A percentile compares a stretch with the other conserved stretches of the same genome.
Conservation (phyloP, 352 stramenopile genomes). For the Globisporangium iwayamae region DNA sequence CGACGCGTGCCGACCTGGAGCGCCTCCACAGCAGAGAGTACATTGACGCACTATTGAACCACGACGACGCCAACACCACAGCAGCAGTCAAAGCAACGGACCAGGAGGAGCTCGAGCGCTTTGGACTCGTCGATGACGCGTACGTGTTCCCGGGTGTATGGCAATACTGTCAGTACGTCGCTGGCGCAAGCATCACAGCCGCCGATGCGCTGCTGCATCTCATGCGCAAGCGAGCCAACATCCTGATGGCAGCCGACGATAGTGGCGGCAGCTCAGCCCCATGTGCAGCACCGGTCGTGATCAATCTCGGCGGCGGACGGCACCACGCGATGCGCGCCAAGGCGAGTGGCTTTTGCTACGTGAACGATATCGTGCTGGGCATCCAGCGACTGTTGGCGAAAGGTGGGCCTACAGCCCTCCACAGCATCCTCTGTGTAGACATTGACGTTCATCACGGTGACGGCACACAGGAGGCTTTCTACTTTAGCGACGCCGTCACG, state of each 20-base stretch:
- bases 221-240: conserved; percentile 4
- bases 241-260: too few relatives aligned
- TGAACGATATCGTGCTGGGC: conserved; percentile 66
- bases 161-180: conserved; percentile 56
- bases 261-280: too few relatives aligned
- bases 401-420: conserved; percentile 1
- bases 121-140: conserved; percentile 63
- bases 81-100: background rate
- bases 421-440: conserved; percentile 45
- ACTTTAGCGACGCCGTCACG: conserved; percentile 41
- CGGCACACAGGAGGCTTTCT: conserved; percentile 55
- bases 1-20: conserved; percentile 26
- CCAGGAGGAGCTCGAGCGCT: conserved; percentile 20
- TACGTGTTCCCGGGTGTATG: conserved; percentile 49
- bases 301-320: conserved; percentile 55
- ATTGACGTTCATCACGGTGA: conserved; percentile 68
- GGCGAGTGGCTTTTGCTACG: conserved; percentile 73
- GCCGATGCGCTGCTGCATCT: conserved; percentile 44
- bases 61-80: background rate
- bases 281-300: conserved; percentile 22
- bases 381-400: conserved; percentile 26
- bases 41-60: conserved; percentile 24
- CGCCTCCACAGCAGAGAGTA: conserved; percentile 39
- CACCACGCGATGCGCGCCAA: conserved; percentile 56
- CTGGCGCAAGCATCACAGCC: conserved; percentile 55